These are phyloP conservation scores for Paradendryphiella salina DNA, from an alignment of 2,329 filamentous ascomycete genomes.

Conservation along the genomic window DNA sequence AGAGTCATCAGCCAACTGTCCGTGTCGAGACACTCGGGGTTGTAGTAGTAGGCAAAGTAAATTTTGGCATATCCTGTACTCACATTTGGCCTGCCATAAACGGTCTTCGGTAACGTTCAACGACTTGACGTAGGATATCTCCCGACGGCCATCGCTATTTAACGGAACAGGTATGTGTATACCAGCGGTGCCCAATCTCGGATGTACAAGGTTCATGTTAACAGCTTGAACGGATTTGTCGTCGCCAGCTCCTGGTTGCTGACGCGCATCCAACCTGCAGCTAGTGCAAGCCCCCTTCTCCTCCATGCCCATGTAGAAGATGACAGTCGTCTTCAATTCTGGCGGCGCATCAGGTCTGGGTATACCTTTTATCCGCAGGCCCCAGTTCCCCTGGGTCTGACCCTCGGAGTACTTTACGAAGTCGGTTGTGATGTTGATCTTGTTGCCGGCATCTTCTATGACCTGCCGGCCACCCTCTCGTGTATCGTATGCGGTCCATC, in stretches of 20 bases:
- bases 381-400: slow-evolving; percentile 86
- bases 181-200: slow-evolving; percentile 74
- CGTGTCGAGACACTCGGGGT: neutral
- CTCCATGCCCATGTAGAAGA: slow-evolving; percentile 82
- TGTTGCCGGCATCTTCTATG: slow-evolving; percentile 84
- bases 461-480: slow-evolving; percentile 81
- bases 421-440: slow-evolving; percentile 83
- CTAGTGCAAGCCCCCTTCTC: slow-evolving; percentile 60
- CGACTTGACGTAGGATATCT: slow-evolving; percentile 73
- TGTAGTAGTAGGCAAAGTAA: neutral
- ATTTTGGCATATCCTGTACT: slow-evolving; percentile 17
- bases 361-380: slow-evolving; percentile 76
- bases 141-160: slow-evolving; percentile 59
- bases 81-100: slow-evolving; percentile 78
- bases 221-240: slow-evolving; percentile 63
- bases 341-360: slow-evolving; percentile 67
- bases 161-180: slow-evolving; percentile 67
- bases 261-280: slow-evolving; percentile 58
- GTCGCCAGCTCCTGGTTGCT: slow-evolving; percentile 51
- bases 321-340: slow-evolving; percentile 71
- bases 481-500: slow-evolving; percentile 95
- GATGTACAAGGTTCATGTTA: slow-evolving; percentile 68
- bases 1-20: slow-evolving; percentile 19
- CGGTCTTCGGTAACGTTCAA: slow-evolving; percentile 64
- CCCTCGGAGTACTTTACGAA: slow-evolving; percentile 90